phyloP scores from a whole-genome alignment of 2,329 filamentous ascomycete species.

The Ophiostoma piceae region DNA sequence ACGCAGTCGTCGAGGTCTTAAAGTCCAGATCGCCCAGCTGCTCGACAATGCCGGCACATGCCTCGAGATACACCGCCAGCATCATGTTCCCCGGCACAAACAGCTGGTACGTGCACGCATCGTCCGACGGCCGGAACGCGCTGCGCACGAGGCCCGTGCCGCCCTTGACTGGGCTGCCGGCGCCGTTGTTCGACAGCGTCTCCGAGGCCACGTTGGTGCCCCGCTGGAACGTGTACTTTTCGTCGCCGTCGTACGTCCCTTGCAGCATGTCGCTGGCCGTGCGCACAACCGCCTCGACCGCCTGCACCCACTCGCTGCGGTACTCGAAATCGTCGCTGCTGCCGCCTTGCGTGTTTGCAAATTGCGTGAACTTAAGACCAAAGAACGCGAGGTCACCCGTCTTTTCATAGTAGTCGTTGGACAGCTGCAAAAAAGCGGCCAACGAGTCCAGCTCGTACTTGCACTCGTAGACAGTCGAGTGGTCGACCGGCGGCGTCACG shows the following conservation, averaged over 20 bases:
- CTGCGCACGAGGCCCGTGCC: slow-evolving; percentile 67
- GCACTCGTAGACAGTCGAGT: slow-evolving; percentile 69
- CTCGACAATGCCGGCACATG: slow-evolving; percentile 37
- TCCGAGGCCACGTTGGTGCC: slow-evolving; percentile 63
- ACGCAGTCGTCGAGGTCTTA: slow-evolving; percentile 1
- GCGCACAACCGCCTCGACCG: slow-evolving; percentile 58
- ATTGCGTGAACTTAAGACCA: slow-evolving; percentile 33
- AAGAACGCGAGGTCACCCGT: slow-evolving; percentile 64
- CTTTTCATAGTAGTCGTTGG: slow-evolving; percentile 64
- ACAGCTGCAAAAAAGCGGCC: slow-evolving; percentile 67
- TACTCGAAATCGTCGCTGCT: slow-evolving; percentile 56
- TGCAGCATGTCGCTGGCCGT: slow-evolving; percentile 60
- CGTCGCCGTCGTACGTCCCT: slow-evolving; percentile 56
- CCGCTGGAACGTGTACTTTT: slow-evolving; percentile 63
- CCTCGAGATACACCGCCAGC: slow-evolving; percentile 51
- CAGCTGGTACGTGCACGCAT: slow-evolving; percentile 70
- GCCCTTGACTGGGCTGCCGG: slow-evolving; percentile 65
- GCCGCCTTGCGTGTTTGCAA: neutral
- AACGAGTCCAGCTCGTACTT: slow-evolving; percentile 81
- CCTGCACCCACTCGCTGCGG: slow-evolving; percentile 58
- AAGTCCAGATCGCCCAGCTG: slow-evolving; percentile 21
- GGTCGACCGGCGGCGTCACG: slow-evolving; percentile 45
- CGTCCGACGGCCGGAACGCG: slow-evolving; percentile 74
- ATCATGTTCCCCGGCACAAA: slow-evolving; percentile 75
- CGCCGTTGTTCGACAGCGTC: slow-evolving; percentile 61